Percentiles rank a stretch among this genome's conserved stretches.
phyloP scores from a whole-genome alignment of 2,329 filamentous ascomycete species.

The Trichoderma aggressivum region DNA sequence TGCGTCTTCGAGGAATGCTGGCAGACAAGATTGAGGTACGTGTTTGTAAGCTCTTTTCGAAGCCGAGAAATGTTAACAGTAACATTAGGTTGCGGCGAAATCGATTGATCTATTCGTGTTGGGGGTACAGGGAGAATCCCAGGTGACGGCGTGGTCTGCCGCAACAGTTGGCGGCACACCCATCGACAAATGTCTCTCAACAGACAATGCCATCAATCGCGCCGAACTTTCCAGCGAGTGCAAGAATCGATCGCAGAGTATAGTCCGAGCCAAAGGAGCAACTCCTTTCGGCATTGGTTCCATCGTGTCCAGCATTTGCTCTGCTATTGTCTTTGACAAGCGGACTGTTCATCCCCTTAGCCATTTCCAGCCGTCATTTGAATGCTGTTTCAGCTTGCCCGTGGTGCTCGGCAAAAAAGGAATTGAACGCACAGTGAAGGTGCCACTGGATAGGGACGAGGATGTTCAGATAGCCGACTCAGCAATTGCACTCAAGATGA shows the following conservation, averaged over 20 bases:
- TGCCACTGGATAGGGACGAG: background rate
- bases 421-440: background rate
- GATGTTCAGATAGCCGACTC: background rate
- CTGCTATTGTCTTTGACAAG: conserved; percentile 47
- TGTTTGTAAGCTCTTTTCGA: background rate
- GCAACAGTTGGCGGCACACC: conserved; percentile 24
- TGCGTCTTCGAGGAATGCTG: conserved; percentile 44
- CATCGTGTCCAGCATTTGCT: conserved; percentile 46
- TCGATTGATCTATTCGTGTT: conserved; percentile 24
- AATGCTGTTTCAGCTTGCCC: conserved; percentile 49
- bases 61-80: background rate
- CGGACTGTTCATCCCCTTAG: conserved; percentile 46
- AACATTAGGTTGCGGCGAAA: background rate
- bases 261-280: conserved; percentile 48
- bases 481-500: background rate
- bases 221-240: conserved; percentile 42
- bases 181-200: conserved; percentile 15
- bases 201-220: conserved; percentile 24
- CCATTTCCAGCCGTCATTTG: conserved; percentile 45
- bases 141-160: conserved; percentile 26
- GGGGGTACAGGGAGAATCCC: conserved; percentile 25
- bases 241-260: conserved; percentile 34
- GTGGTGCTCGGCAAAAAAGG: conserved; percentile 47
- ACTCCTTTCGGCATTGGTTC: conserved; percentile 50
- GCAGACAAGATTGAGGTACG: conserved; percentile 28